Conservation (phyloP, 768 basidiomycete genomes). For the Lactifluus echinatus region DNA sequence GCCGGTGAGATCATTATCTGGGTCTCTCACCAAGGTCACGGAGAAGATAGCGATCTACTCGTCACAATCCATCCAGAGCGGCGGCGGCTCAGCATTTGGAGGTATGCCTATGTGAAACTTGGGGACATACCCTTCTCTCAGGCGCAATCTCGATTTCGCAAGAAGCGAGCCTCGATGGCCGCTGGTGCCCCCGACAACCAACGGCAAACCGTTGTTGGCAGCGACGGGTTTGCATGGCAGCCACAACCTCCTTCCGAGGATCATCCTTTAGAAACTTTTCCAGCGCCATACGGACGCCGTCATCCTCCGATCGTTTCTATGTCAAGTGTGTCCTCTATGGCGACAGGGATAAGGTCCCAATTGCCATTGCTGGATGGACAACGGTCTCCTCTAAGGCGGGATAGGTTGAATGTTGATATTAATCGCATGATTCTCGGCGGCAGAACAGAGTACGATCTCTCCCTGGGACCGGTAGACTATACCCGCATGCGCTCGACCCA, state of each 20-base stretch:
- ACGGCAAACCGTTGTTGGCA: constrained; percentile 20
- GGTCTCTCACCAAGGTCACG: constrained; percentile 39
- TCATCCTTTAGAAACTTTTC: constrained; percentile 30
- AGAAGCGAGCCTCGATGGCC: constrained; percentile 28
- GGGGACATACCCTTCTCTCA: constrained; percentile 43
- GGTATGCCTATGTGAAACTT: constrained; percentile 58
- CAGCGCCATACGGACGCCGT: constrained; percentile 19
- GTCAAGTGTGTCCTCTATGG: constrained; percentile 41
- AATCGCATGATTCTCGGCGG: constrained; percentile 62
- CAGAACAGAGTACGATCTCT: constrained; percentile 35
- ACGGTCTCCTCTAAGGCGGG: constrained; percentile 36
- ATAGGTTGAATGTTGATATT: constrained; percentile 51
- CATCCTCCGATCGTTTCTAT: constrained; percentile 35
- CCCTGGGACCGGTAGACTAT: constrained; percentile 40
- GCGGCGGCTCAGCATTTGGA: constrained; percentile 55
- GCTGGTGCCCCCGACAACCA: constrained; percentile 17
- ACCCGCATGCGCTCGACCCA: constrained; percentile 62
- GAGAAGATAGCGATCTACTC: constrained; percentile 39
- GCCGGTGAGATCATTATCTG: constrained; percentile 60
- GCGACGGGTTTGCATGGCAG: constrained; percentile 17
- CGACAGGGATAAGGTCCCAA: constrained; percentile 18
- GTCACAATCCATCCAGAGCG: constrained; percentile 53
- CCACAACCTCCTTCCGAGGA: constrained; percentile 20
- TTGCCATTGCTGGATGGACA: not conserved
- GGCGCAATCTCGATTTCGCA: constrained; percentile 29